Conservation (phyloP, 202 grass and related monocot genomes). For the Tripidium arundinaceum region DNA sequence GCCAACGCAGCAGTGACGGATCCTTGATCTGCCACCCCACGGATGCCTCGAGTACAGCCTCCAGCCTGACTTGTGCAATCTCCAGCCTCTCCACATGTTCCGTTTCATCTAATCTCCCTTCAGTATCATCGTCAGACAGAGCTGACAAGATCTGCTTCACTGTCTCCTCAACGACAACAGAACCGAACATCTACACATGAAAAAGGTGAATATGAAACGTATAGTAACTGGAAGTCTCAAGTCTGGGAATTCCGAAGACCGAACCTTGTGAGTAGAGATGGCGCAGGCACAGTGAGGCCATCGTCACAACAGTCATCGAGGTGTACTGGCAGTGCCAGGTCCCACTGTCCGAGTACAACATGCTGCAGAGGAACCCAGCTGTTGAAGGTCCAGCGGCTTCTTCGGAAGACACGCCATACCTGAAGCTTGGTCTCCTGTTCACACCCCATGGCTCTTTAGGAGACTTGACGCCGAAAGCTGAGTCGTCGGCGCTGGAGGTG, state of each 20-base stretch:
- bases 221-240: neutral
- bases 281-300: neutral
- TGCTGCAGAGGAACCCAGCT: neutral
- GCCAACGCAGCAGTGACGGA: neutral
- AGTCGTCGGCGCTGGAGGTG: neutral
- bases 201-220: neutral
- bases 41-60: neutral
- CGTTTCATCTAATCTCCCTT: neutral
- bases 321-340: constrained; percentile 16
- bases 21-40: neutral
- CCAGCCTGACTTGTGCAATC: constrained; percentile 17
- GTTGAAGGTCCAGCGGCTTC: neutral
- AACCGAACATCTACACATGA: neutral
- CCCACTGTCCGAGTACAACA: neutral
- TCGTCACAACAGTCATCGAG: neutral
- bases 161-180: neutral
- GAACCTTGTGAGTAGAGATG: neutral
- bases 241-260: neutral
- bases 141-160: neutral
- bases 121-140: neutral
- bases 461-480: neutral
- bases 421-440: constrained; percentile 12
- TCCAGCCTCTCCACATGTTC: constrained; percentile 20
- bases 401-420: neutral
- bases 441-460: neutral